Evolutionary conservation across 2,329 filamentous ascomycete species (phyloP), one percentile per base, ranked within the genome.

Genomic region (Ceratocystis ficicola): DNA sequence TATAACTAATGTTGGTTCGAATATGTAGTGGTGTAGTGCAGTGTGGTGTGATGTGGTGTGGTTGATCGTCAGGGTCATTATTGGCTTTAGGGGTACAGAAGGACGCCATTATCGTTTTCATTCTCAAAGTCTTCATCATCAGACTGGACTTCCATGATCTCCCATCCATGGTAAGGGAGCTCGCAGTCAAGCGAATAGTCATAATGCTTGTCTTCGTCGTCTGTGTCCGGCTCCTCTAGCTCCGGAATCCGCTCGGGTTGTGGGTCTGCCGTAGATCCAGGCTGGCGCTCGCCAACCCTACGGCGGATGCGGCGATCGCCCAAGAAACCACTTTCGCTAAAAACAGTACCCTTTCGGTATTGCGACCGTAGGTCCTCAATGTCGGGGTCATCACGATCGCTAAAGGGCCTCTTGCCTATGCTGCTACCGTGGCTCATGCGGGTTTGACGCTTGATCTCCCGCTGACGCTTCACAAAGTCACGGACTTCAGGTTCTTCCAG

Each of bases 401-500:
- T 80, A 69, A 81, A 78, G 30, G 79, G 81, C 46, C 80, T 76
- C 73, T 83, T 83, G 69, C 79, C 79, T 65, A 82, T 78, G 72
- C 79, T 82, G 69, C 80, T 82, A 60, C 80, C 80, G 69, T 78
- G 77, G 64, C 77, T 81, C 71, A 80, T 77, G 28, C 80, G 75
- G 50, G 76, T 76, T 41, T 74, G 74, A 63, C 79, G 76, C 64
- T 74, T 76, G 44, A 78, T 73, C 62, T 77, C 77, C 44, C 77
- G 76, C 62, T 77, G 77, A 66, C 73, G 55, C 41, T 15, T 10
- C 3, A 63, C 59, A 48, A 69, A 69, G 44, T 74, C 2, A 72
- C 78, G 0, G 82, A 86, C 70, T 72, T 80, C 28, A 85, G 86
- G 76, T 72, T 76, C 4, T 76, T 86, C 20, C 73, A 80, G 44